Percentiles rank a stretch among this genome's conserved stretches.
Conservation (phyloP, 2,329 filamentous ascomycete species). For the Aspergillus japonicus region DNA sequence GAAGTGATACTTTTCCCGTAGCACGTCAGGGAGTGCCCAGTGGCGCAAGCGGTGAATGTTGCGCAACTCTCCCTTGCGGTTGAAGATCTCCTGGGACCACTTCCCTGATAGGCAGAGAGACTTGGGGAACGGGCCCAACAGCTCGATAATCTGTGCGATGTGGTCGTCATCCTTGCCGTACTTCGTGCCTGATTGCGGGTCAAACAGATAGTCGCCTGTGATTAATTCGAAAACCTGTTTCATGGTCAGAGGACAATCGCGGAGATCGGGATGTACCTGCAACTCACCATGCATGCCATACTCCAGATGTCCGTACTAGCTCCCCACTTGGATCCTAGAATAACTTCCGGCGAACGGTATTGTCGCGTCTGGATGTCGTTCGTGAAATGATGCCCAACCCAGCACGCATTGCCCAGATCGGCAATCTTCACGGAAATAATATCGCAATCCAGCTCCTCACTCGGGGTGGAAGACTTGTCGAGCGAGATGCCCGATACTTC, state of each 20-base stretch:
- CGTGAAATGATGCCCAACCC: conserved; percentile 98
- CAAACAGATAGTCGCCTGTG: conserved; percentile 96
- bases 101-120: conserved; percentile 88
- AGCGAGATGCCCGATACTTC: conserved; percentile 95
- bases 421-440: conserved; percentile 99
- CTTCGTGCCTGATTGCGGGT: conserved; percentile 96
- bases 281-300: conserved; percentile 93
- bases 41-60: conserved; percentile 96
- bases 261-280: not conserved
- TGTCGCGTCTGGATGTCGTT: conserved; percentile 98
- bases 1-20: conserved; percentile 97
- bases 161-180: conserved; percentile 99
- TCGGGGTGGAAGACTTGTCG: conserved; percentile 62
- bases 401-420: conserved; percentile 96
- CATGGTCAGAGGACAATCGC: not conserved
- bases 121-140: conserved; percentile 90
- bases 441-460: conserved; percentile 51
- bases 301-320: conserved; percentile 99
- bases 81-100: conserved; percentile 99
- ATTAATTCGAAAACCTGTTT: conserved; percentile 85
- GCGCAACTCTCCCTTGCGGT: conserved; percentile 90
- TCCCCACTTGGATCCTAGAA: conserved; percentile 95
- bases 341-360: conserved; percentile 95
- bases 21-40: conserved; percentile 90
- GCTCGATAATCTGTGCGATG: conserved; percentile 97